These are phyloP conservation scores for Fusarium falciforme DNA, from an alignment of 2,329 filamentous ascomycete species.

Conservation along the genomic window DNA sequence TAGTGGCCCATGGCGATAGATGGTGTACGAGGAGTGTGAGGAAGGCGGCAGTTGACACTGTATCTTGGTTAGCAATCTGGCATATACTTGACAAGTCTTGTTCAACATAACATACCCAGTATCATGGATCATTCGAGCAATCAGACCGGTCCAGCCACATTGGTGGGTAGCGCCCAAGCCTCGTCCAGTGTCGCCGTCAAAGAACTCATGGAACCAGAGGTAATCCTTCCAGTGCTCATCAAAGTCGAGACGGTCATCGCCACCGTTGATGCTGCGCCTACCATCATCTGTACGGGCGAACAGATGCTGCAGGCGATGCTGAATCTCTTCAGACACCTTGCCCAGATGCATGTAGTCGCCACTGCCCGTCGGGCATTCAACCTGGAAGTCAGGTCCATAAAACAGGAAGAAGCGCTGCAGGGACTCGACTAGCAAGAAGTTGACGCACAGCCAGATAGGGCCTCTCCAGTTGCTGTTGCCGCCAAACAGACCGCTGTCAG, in stretches of 20 bases:
- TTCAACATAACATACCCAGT: constrained; percentile 79
- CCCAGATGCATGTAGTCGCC: constrained; percentile 96
- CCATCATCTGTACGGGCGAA: constrained; percentile 88
- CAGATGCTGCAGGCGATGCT: constrained; percentile 92
- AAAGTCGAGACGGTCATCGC: constrained; percentile 87
- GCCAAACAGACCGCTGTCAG: constrained; percentile 93
- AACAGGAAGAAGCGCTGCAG: constrained; percentile 97
- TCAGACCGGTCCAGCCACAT: constrained; percentile 94
- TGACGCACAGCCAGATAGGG: constrained; percentile 95
- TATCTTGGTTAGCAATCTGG: constrained; percentile 52
- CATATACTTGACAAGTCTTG: background rate
- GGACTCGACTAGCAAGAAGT: constrained; percentile 93
- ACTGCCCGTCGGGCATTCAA: constrained; percentile 94
- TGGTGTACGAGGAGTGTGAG: constrained; percentile 91
- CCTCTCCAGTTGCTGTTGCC: constrained; percentile 99
- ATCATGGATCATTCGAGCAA: constrained; percentile 97
- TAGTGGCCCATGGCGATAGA: constrained; percentile 88
- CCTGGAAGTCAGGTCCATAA: constrained; percentile 87
- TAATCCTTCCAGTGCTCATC: constrained; percentile 88
- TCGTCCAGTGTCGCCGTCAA: constrained; percentile 90
- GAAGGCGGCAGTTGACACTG: constrained; percentile 88
- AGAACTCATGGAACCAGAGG: constrained; percentile 97
- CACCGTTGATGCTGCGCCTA: constrained; percentile 87
- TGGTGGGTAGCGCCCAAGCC: constrained; percentile 94
- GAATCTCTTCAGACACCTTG: constrained; percentile 93